Base-by-base conservation (phyloP, 2,329 filamentous ascomycete species). In the Paecilomyces niveus region DNA sequence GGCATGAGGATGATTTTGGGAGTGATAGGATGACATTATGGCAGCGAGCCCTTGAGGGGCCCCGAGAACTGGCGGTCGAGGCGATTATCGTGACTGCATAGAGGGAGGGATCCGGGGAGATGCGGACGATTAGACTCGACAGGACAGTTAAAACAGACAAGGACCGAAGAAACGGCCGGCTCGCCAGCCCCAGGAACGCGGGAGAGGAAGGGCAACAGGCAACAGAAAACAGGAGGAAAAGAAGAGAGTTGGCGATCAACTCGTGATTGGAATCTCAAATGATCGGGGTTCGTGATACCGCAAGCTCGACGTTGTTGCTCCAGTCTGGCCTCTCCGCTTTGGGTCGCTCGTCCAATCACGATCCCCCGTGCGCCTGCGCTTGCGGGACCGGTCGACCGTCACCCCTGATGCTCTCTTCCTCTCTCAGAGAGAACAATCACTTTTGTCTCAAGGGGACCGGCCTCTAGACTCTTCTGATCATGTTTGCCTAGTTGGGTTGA, bases 21-120 rank as follows among this genome's bases (percentile, higher is more conserved):
- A 59, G 54, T 69, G 63, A 51, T 67, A 67, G 60, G 70, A 65
- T 59, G 72, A 70, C 72, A 74, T 74, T 62, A 59, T 68, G 59
- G 58, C 62, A 52, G 55, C 50, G 53, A 61, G 61, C 67, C 70
- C 70, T 68, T 62, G 61, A 61, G 62, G 66, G 66, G 69, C 62
- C 55, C 57, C 59, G 52, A 56, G 57, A 58, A 52, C 49, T 58
- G 59, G 58, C 59, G 54, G 53, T 56, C 49, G 45, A 21, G 54
- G 24, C 50, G n/a, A 57, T 62, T 66, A 66, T 58, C 57, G 65
- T 59, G 52, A 59, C 65, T 59, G 63, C 68, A 69, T 69, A 65
- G 58, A 61, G 55, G 58, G 59, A 35, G 26, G 22, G 29, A 22
- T 29, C 26, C 26, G 26, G 18, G 29, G 58, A 63, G 59, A 53